phyloP scores from a whole-genome alignment of 345 rosid species.

The Rhodamnia rubescens region DNA sequence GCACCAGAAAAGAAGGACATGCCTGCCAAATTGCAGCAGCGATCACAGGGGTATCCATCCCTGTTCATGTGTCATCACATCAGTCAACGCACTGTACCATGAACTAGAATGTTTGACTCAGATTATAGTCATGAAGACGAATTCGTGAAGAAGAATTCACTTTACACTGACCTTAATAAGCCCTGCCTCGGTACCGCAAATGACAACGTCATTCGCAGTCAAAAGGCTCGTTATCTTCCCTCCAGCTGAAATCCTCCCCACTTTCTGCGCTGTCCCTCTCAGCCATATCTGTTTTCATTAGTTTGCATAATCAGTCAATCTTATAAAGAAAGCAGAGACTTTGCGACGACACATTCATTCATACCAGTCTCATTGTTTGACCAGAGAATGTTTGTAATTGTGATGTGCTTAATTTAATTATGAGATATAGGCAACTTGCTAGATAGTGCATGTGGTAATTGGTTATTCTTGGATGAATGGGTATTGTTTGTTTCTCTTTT shows the following conservation, averaged over 20 bases:
- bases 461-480: not conserved
- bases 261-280: constrained; percentile 70
- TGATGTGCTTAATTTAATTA: not conserved
- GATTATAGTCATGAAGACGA: too few species aligned
- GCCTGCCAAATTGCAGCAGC: not conserved
- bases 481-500: not conserved
- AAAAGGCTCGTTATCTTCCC: constrained; percentile 84
- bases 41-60: constrained; percentile 78
- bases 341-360: not conserved
- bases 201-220: constrained; percentile 57
- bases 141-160: not conserved
- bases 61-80: constrained; percentile 18
- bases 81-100: not conserved
- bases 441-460: not conserved
- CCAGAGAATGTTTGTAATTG: not conserved
- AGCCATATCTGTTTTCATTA: constrained; percentile 53
- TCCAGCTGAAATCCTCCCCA: constrained; percentile 82
- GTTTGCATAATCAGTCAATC: not conserved
- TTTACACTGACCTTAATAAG: constrained; percentile 51
- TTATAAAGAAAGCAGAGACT: not conserved
- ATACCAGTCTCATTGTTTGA: not conserved
- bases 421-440: not conserved
- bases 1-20: not conserved
- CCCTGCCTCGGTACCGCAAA: constrained; percentile 87
- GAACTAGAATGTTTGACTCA: not conserved